phyloP scores from a whole-genome alignment of 345 rosid species.

The Syzygium jambos region DNA sequence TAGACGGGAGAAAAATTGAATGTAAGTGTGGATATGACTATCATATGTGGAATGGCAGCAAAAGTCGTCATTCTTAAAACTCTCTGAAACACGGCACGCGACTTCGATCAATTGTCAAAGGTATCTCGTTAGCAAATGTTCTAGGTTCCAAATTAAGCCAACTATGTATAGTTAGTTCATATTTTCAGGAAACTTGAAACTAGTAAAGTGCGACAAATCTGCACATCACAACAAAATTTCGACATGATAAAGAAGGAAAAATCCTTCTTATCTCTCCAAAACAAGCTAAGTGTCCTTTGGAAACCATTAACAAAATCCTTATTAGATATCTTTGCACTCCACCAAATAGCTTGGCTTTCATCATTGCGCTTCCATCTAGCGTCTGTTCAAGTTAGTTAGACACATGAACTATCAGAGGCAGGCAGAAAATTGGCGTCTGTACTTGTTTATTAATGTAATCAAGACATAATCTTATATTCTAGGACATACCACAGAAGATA shows the following conservation, averaged over 20 bases:
- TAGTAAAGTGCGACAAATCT: not conserved
- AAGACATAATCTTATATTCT: not conserved
- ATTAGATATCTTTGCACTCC: not conserved
- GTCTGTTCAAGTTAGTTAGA: not conserved
- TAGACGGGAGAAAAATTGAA: not conserved
- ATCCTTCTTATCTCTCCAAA: not conserved
- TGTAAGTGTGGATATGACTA: not conserved
- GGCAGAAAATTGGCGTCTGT: not conserved
- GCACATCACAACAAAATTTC: not conserved
- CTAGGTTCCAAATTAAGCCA: not conserved
- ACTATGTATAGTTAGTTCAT: not conserved
- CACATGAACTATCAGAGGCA: not conserved
- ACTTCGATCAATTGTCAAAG: not conserved
- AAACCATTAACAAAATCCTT: not conserved
- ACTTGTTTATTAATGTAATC: not conserved
- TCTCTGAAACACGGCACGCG: not conserved
- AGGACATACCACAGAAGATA: not conserved
- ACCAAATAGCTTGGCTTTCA: not conserved
- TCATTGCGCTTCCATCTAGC: not conserved
- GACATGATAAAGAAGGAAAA: not conserved
- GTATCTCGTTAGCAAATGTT: not conserved
- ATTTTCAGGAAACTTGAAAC: not conserved
- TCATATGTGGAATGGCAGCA: not conserved
- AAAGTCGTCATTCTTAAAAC: not conserved
- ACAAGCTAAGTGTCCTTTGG: not conserved